Base-by-base conservation (phyloP, 306 rosid species). In the Datisca glomerata region DNA sequence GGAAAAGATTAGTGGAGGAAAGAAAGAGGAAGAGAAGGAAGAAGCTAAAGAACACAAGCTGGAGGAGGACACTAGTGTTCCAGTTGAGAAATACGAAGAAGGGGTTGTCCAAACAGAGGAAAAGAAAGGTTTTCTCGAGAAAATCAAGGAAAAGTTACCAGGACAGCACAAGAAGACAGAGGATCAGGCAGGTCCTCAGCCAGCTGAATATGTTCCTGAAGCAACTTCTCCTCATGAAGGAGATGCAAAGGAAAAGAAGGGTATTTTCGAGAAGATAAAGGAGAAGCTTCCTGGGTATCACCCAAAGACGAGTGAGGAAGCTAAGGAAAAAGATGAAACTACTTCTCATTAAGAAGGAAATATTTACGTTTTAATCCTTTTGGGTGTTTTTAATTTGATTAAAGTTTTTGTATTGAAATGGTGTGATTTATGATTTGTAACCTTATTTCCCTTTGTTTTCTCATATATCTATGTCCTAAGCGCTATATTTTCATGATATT, bases 231-330 rank as follows among this genome's bases (percentile, higher is more conserved):
- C 49, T 13, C 46, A 66, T 13, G 93, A 74, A 43, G 81, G 61
- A 1, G 74, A 61, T 24, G 37, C 45, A 3, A 77, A 78, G 61
- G 75, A 86, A 69, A 83, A 86, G 80, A 86, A 83, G 53, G 96
- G 96, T 41, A 28, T 37, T 14, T 25, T 51, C 17, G 96, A 82
- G 51, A 86, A 79, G 78, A 79, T 78, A 13, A 86, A 86, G 51
- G 94, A 82, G 42, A 82, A 79, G 53, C 53, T 86, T 24, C 94
- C 94, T 4, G 94, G 96, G 16, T 67, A 75, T 54, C 93, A 78
- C 54, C 28, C 68, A 3, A 69, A 66, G 62, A 24, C 60, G 1
- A 2, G 3, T 0, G 79, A 76, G 45, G 72, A 60, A 21, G 73
- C 49, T 1, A 55, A 49, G 31, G 63, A 64, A 18, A 53, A 63